Percentiles rank a stretch among this genome's conserved stretches.
Conservation (phyloP, 2,329 filamentous ascomycete genomes). For the Pseudocercospora fuligena region DNA sequence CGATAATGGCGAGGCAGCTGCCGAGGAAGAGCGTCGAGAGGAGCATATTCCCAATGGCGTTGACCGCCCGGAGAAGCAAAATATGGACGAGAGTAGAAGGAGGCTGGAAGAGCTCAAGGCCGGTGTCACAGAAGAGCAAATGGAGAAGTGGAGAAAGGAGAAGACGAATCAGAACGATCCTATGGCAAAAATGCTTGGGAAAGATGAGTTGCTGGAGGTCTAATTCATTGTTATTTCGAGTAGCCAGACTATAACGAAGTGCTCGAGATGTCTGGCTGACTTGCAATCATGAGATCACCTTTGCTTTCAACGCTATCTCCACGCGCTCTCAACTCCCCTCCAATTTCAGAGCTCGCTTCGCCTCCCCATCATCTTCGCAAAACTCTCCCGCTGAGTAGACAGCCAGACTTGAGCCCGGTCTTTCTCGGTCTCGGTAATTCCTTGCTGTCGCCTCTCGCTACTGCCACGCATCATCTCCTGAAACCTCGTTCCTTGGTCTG, state of each 20-base stretch:
- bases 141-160: conserved; percentile 83
- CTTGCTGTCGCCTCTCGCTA: background rate
- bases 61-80: conserved; percentile 48
- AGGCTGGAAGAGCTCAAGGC: conserved; percentile 78
- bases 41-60: conserved; percentile 52
- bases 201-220: conserved; percentile 65
- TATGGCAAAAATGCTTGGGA: conserved; percentile 81
- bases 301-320: background rate
- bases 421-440: background rate
- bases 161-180: conserved; percentile 77
- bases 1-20: conserved; percentile 48
- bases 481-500: background rate
- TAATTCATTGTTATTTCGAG: background rate
- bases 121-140: conserved; percentile 78
- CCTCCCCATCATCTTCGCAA: background rate
- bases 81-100: conserved; percentile 64
- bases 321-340: background rate
- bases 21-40: conserved; percentile 47
- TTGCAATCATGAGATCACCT: background rate
- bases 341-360: background rate
- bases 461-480: background rate
- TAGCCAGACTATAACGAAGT: conserved; percentile 14
- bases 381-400: background rate
- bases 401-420: background rate
- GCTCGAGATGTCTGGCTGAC: conserved; percentile 11